Base-by-base conservation (phyloP, 2,329 filamentous ascomycete species). In the Dryadomyces quercivorus region DNA sequence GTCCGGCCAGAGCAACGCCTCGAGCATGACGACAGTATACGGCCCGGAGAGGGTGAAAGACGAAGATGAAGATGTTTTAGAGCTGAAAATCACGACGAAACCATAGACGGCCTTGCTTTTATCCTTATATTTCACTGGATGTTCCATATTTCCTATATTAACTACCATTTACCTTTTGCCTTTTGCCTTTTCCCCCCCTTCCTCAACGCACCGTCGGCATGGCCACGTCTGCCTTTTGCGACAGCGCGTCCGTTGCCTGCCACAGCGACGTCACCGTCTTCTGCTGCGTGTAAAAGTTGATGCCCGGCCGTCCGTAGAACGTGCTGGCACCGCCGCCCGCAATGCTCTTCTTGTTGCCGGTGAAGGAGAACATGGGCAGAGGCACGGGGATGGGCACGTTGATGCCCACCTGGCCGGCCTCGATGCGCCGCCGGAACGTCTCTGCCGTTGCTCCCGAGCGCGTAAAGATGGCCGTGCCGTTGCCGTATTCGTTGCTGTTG, bases 221-320 rank as follows among this genome's bases (percentile, higher is more conserved):
- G 58, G 87, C 80, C 12, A 94, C 89, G 63, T 84, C 82, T 16
- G 91, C 91, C 78, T 91, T 92, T 61, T 84, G 86, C 54, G 82
- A 84, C 50, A 93, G 79, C 1, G 89, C 91, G 72, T 96, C 91
- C 64, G 91, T 83, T 58, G 80, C 82, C 65, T 82, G 82, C 93
- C 93, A 98, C 67, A 94, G 72, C 61, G 88, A 85, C 53, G 93
- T 98, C 50, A 98, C 93, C 2, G 93, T 98, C 86, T 98, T 97
- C 66, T 86, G 80, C 74, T 97, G 92, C 3, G 93, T 98, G 72
- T 95, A 97, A 68, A 98, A 98, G 66, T 87, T 84, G 67, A 98
- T 72, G 26, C 92, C 93, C 1, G 90, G 88, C 70, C 88, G 86
- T 61, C 93, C 93, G 71, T 98, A 98, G 69, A 98, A 97, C 18